Evolutionary conservation across 2,329 filamentous ascomycete species (phyloP), one percentile per base, ranked within the genome.

Genomic region (Aspergillus phoenicis): DNA sequence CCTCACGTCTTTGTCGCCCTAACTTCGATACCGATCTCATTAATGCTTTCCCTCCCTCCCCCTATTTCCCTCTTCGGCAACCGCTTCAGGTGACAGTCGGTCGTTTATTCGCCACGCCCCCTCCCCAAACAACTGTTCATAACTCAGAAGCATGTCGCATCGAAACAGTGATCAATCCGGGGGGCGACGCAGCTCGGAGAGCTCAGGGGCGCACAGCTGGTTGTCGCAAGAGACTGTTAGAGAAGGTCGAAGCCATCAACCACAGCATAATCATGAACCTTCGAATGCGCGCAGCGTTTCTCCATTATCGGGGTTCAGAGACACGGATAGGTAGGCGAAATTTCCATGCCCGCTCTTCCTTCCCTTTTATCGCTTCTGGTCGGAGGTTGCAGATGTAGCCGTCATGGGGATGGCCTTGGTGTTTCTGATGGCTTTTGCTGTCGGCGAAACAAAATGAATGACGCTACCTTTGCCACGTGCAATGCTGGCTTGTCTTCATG

Each of bases 151-250:
- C 64, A 77, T 78, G 75, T 70, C 74, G 36, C 68, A 68, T 66
- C 70, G 68, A 52, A 72, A 74, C 58, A 70, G 70, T 52, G 71
- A 76, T 49, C 66, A 67, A 62, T 62, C 69, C 28, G 71, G 74
- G 65, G 66, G 70, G 30, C 73, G 77, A 52, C 73, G 78, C 67
- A 77, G 74, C 59, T 79, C 77, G n/a, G 75, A 73, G 59, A 77
- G 73, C 68, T 77, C 77, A 30, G 77, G 71, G 52, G 68, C 70
- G 51, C 71, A 72, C 54, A 78, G 76, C 66, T 75, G 71, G 66
- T 66, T 70, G 36, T 78, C 78, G 24, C 74, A 79, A 57, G 76
- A 78, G 53, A 79, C 76, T 2, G 67, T 79, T 30, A 76, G 66
- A 58, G 73, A 73, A 26, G 65, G 64, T 52, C 70, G 66, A 52